Conservation (phyloP, 2,329 filamentous ascomycete genomes). For the Botrytis elliptica region DNA sequence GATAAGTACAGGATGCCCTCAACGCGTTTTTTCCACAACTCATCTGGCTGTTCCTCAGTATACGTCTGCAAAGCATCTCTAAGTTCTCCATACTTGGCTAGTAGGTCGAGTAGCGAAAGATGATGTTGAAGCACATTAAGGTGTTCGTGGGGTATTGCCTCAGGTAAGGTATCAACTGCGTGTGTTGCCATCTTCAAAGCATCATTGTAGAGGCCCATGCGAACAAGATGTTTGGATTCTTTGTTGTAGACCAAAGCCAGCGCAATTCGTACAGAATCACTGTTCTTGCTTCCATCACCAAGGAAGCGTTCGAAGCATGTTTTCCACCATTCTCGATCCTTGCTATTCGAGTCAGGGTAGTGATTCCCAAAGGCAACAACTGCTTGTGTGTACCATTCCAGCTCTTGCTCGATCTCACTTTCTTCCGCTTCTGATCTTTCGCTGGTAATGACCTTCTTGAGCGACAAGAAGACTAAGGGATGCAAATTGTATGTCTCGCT, state of each 20-base stretch:
- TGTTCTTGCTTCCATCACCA: conserved; percentile 26
- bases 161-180: conserved; percentile 29
- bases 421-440: conserved; percentile 23
- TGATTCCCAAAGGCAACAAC: conserved; percentile 29
- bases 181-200: conserved; percentile 30
- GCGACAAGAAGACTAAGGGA: conserved; percentile 31
- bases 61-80: conserved; percentile 27
- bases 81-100: conserved; percentile 32
- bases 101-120: conserved; percentile 27
- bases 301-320: conserved; percentile 31
- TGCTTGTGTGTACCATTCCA: conserved; percentile 31
- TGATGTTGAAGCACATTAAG: conserved; percentile 30
- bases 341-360: conserved; percentile 29
- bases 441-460: conserved; percentile 25
- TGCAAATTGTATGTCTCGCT: conserved; percentile 32
- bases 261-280: conserved; percentile 25
- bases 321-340: conserved; percentile 33
- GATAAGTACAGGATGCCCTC: conserved; percentile 29
- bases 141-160: conserved; percentile 27
- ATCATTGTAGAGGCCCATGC: conserved; percentile 28
- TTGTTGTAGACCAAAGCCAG: conserved; percentile 31
- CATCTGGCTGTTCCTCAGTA: conserved; percentile 23
- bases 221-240: conserved; percentile 30
- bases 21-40: conserved; percentile 33
- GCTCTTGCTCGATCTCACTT: conserved; percentile 26